phyloP scores from a whole-genome alignment of 371 early-diverging fungal species.

The Mycotypha africana region DNA sequence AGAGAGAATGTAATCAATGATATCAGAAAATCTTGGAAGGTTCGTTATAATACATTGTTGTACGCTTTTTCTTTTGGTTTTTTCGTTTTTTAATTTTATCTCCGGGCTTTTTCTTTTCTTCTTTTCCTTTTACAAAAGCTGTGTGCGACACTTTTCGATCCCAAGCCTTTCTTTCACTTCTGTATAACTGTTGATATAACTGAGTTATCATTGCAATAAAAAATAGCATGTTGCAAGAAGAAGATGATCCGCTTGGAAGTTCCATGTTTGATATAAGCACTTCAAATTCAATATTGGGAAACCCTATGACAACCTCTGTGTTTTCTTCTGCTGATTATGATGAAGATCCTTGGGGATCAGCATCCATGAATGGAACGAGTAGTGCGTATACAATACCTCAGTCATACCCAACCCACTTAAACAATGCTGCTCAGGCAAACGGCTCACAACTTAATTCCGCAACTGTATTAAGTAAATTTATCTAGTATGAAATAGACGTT shows the following conservation, averaged over 20 bases:
- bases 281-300: slow-evolving; percentile 15
- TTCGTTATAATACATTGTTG: no score
- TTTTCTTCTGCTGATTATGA: slow-evolving; percentile 25
- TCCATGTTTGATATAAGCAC: slow-evolving; percentile 17
- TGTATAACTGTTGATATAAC: no score
- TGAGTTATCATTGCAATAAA: no score
- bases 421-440: not conserved
- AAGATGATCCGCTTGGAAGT: slow-evolving; percentile 25
- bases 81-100: no score
- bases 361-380: slow-evolving; percentile 2
- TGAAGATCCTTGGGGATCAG: slow-evolving; percentile 33
- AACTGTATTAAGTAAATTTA: slow-evolving; percentile 12
- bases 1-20: no score
- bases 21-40: no score
- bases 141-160: no score
- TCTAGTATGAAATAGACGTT: not conserved
- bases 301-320: slow-evolving; percentile 18
- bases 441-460: not conserved
- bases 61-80: no score
- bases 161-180: no score
- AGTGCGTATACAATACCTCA: slow-evolving; percentile 15
- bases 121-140: no score
- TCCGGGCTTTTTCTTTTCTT: no score
- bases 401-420: slow-evolving; percentile 2
- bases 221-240: slow-evolving; percentile 21